Base-by-base conservation (phyloP, 768 basidiomycete genomes). In the Phlebiopsis flavidoalba region DNA sequence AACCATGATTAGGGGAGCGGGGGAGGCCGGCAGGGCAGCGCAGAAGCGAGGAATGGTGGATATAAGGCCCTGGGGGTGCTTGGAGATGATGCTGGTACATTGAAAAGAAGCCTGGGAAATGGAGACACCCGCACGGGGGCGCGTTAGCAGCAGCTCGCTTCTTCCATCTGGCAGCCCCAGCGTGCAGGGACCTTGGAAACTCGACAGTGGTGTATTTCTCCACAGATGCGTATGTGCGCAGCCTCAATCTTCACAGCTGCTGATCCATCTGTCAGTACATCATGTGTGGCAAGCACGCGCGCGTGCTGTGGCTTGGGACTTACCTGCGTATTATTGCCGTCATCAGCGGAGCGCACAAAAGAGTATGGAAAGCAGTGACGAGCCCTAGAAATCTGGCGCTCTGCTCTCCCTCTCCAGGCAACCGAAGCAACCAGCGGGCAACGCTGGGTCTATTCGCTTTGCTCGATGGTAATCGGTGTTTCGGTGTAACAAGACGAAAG, bases 101-200 rank as follows among this genome's bases (percentile, higher is more conserved):
- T 21, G 31, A 45, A 22, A 15, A 19, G 33, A 11, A 21, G 58
- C 17, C 58, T 45, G n/a, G 51, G 37, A 21, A 60, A 43, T 45
- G 54, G 22, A 22, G 54, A 21, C 35, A 11, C 37, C 14, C 36
- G 54, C 48, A 52, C 47, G 58, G 35, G 17, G 46, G 46, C 33
- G 46, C 47, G 37, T 59, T 49, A 35, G 49, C 43, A 35, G 49
- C 43, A 50, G 26, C 21, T n/a, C 21, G 48, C 49, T 59, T 37
- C 35, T 58, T 35, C 36, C 36, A 58, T 19, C n/a, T 31, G 57
- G 10, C 26, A 50, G 21, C 11, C 31, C 14, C 45, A 51, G 40
- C 58, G 58, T 59, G 58, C 58, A n/a, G n/a, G n/a, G 40, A 52
- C 58, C 58, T 59, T 59, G 58, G 26, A 14, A 31, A 37, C n/a